Base-by-base conservation (phyloP, 2,329 filamentous ascomycete species). In the Xylariaceae sp. region DNA sequence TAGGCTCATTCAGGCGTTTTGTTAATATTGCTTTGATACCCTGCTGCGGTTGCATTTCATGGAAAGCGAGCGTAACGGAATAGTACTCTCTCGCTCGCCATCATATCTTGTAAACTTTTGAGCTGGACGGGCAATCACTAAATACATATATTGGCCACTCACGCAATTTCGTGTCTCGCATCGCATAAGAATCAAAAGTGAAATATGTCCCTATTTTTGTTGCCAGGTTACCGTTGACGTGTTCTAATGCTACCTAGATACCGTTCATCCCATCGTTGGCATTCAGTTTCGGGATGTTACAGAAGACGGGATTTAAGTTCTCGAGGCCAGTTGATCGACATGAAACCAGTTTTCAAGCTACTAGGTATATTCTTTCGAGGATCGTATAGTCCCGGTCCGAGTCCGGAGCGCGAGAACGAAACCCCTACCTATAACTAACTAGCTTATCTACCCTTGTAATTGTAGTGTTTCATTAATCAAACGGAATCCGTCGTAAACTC, bases 401-500 rank as follows among this genome's bases (percentile, higher is more conserved):
- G 29, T 19, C 40, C 7, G 2, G 7, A 32, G 29, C 27, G 11
- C 45, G 34, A 34, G 30, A 30, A 32, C 40, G 12, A 30, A 11
- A 11, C 19, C 19, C 19, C 1, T 19, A 19, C 19, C 19, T 19
- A 19, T 19, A 19, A 19, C 19, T 19, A 19, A 19, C 19, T 19
- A 19, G 19, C 19, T 19, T 19, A 19, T 19, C 19, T 19, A 19
- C 19, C 19, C 19, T 19, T 19, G 19, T 19, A 19, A 4, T 3
- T 32, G 12, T 6, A 12, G 4, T 47, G 19, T 29, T 31, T 34
- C 19, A 41, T 41, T 71, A 99, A 71, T 89, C 91, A 71, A 95
- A 95, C 0, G 89, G 89, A 64, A 95, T 85, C 63, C 89, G 81
- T 60, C 89, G 80, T 63, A 95, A 69, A 12, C 76, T 73, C 56